These are phyloP conservation scores for Rhizophora apiculata DNA, from an alignment of 345 rosid species.

Conservation along the genomic window DNA sequence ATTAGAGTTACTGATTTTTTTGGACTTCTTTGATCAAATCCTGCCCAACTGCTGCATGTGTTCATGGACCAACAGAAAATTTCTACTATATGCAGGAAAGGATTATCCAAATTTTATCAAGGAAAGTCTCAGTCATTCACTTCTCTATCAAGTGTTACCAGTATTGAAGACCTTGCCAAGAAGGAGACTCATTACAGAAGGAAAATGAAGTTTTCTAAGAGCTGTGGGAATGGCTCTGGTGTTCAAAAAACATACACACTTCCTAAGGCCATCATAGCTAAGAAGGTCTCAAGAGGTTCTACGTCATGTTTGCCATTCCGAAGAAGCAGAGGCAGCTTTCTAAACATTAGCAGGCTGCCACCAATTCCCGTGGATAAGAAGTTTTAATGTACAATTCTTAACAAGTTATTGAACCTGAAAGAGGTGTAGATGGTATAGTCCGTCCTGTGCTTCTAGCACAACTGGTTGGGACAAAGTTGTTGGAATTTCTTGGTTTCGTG, in stretches of 20 bases:
- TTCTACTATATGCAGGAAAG: constrained; percentile 44
- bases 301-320: constrained; percentile 18
- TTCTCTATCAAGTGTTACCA: constrained; percentile 56
- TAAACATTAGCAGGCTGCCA: constrained; percentile 31
- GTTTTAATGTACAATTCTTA: constrained; percentile 17
- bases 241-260: constrained; percentile 22
- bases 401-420: neutral
- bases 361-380: constrained; percentile 30
- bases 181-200: constrained; percentile 33
- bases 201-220: constrained; percentile 44
- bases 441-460: too few species aligned
- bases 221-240: constrained; percentile 47
- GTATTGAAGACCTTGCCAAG: constrained; percentile 58
- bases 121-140: constrained; percentile 86
- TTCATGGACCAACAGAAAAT: neutral
- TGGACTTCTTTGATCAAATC: neutral
- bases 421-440: neutral
- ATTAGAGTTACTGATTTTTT: neutral
- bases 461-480: too few species aligned
- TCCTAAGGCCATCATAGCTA: constrained; percentile 34
- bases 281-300: constrained; percentile 29
- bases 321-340: constrained; percentile 23
- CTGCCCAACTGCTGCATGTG: neutral
- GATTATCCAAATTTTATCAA: constrained; percentile 65
- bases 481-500: too few species aligned